Evolutionary conservation across 441 rosid species (phyloP).

Genomic region (Syzygium syzygioides): DNA sequence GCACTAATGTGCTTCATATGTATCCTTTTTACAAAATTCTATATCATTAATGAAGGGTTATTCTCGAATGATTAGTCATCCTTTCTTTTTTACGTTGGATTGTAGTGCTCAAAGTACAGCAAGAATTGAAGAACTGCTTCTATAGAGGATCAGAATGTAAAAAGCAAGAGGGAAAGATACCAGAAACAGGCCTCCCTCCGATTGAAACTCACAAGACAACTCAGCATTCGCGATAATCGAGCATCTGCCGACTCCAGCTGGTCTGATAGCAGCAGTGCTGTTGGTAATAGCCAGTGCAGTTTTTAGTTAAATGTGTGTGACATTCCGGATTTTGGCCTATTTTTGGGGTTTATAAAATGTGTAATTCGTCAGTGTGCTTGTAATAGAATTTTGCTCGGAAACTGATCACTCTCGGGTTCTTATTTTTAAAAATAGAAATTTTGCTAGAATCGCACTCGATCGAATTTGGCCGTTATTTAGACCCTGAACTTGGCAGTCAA

Average conservation of each 20-base stretch:
- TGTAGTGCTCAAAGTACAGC: slow-evolving; percentile 70
- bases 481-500: too few relatives aligned
- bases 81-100: not conserved
- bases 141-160: slow-evolving; percentile 79
- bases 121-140: slow-evolving; percentile 81
- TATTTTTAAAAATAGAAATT: too few relatives aligned
- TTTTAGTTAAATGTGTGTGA: not conserved
- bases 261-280: slow-evolving; percentile 42
- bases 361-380: too few relatives aligned
- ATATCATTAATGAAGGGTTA: not conserved
- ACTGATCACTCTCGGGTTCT: too few relatives aligned
- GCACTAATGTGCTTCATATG: not conserved
- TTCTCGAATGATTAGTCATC: not conserved
- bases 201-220: slow-evolving; percentile 79
- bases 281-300: slow-evolving; percentile 35
- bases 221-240: slow-evolving; percentile 87
- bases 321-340: too few relatives aligned
- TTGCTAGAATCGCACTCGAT: too few relatives aligned
- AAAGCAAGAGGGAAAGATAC: slow-evolving; percentile 66
- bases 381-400: too few relatives aligned
- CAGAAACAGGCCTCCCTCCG: slow-evolving; percentile 87
- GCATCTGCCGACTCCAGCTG: slow-evolving; percentile 80
- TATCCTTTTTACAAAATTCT: not conserved
- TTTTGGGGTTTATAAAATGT: too few relatives aligned
- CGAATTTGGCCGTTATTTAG: too few relatives aligned